A percentile compares a stretch with the other conserved stretches of the same genome.
These are phyloP conservation scores for Pholiota microspora DNA, from an alignment of 768 basidiomycete species.

Conservation along the genomic window DNA sequence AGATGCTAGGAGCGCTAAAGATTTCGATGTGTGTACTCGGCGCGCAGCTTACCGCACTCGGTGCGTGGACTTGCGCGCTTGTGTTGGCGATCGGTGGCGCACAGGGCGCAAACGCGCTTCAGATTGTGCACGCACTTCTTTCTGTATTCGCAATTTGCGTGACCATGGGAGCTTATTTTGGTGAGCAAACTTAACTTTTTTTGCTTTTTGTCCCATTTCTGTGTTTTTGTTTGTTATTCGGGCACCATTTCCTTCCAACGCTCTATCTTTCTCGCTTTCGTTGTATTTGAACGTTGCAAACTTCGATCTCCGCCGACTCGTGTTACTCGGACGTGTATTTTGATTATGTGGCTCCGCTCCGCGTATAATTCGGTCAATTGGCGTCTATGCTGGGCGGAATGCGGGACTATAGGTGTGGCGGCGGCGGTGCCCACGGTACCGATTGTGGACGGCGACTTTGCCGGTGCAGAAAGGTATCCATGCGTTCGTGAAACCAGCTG, in stretches of 20 bases:
- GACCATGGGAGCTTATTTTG: conserved; percentile 25
- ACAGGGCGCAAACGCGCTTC: conserved; percentile 3
- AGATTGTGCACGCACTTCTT: conserved; percentile 19
- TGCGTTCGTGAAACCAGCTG: too few species aligned
- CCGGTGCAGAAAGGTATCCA: too few species aligned
- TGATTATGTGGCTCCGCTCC: too few species aligned
- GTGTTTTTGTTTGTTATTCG: neutral
- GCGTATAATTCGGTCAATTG: too few species aligned
- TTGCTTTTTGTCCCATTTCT: conserved; percentile 5
- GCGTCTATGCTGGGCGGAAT: too few species aligned
- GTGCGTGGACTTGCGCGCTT: neutral
- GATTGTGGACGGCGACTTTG: too few species aligned
- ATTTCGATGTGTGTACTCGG: neutral
- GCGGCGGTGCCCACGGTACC: too few species aligned
- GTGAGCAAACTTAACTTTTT: conserved; percentile 17
- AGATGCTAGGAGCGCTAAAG: too few species aligned
- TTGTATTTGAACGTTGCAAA: too few species aligned
- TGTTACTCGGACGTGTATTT: too few species aligned
- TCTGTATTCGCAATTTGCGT: conserved; percentile 22
- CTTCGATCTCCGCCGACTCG: too few species aligned
- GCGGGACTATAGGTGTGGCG: too few species aligned
- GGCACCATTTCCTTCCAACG: neutral
- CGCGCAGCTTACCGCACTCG: neutral
- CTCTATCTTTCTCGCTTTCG: neutral
- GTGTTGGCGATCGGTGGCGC: neutral